Evolutionary conservation across 2,329 filamentous ascomycete genomes (phyloP), one percentile per base, ranked within the genome.

Genomic region (Exserohilum turcica): DNA sequence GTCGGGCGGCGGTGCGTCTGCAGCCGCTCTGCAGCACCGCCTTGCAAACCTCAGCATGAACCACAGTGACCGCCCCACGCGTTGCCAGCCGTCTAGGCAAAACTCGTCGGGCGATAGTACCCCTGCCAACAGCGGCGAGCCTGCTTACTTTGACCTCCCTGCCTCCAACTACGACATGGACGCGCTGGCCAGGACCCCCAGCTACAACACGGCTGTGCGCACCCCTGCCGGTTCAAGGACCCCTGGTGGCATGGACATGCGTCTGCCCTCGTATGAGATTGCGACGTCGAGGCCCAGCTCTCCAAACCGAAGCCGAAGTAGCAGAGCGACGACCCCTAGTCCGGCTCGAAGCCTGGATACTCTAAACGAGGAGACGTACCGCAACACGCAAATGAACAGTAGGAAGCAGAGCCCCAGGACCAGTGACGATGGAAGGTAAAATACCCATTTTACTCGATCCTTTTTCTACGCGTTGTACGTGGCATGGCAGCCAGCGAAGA

Each of bases 21-120:
- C 87, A 74, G 76, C 76, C n/a, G 80, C 80, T 48, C 80, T 96
- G 54, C 90, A 93, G 57, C 86, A 85, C 66, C 86, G 93, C 52
- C 78, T 87, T 31, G 77, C 78, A 19, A 79, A 81, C 55, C 79
- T 87, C 48, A 67, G 67, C 50, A 61, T 73, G 52, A 65, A 65
- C n/a, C 59, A 66, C 68, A 78, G 54, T 57, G 67, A 59, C 69
- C 76, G 56, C 50, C 39, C 38, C 57, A 65, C 54, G 58, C 63
- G 54, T 60, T 70, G 55, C 65, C 61, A 50, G 44, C 61, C 60
- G 15, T 47, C 59, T 5, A 59, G 63, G 35, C 63, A 70, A 42
- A 68, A 75, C 33, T 74, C 73, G 0, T 74, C 71, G 0, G 73
- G 72, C 9, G 67, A 68, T 36, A 75, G 67, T 67, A 70, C 72